phyloP scores from a whole-genome alignment of 2,329 filamentous ascomycete species.

The Alternaria alternata region DNA sequence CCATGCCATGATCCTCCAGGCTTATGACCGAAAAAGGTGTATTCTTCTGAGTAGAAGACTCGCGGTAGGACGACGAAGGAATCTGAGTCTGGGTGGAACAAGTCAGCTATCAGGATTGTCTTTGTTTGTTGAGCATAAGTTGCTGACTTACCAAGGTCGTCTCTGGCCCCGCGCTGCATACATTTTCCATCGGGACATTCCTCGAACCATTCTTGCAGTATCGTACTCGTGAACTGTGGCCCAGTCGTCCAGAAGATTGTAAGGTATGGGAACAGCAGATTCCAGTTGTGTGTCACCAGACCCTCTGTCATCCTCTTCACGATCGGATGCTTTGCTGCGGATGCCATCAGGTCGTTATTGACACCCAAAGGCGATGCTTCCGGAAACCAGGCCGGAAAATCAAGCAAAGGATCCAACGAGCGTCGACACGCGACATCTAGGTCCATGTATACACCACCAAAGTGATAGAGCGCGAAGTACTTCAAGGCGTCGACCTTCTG shows the following conservation, averaged over 20 bases:
- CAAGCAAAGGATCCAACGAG: slow-evolving; percentile 26
- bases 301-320: slow-evolving; percentile 27
- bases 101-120: not conserved
- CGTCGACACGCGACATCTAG: slow-evolving; percentile 33
- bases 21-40: slow-evolving; percentile 42
- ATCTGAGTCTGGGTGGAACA: slow-evolving; percentile 4
- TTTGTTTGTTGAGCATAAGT: not conserved
- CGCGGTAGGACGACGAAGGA: slow-evolving; percentile 33
- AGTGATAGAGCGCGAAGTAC: slow-evolving; percentile 37
- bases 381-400: slow-evolving; percentile 31
- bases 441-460: slow-evolving; percentile 39
- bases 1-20: slow-evolving; percentile 46
- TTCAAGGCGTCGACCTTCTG: slow-evolving; percentile 37
- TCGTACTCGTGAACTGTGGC: slow-evolving; percentile 37
- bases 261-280: slow-evolving; percentile 35
- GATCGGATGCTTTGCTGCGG: slow-evolving; percentile 29
- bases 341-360: slow-evolving; percentile 37
- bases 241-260: slow-evolving; percentile 44
- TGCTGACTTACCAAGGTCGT: not conserved
- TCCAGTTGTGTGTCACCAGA: slow-evolving; percentile 19
- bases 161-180: not conserved
- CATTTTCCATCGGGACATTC: not conserved
- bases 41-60: slow-evolving; percentile 41
- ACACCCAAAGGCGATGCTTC: slow-evolving; percentile 30
- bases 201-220: slow-evolving; percentile 33